Evolutionary conservation across 257 asterid genomes (phyloP).

Genomic region (Solanum clarkiae): DNA sequence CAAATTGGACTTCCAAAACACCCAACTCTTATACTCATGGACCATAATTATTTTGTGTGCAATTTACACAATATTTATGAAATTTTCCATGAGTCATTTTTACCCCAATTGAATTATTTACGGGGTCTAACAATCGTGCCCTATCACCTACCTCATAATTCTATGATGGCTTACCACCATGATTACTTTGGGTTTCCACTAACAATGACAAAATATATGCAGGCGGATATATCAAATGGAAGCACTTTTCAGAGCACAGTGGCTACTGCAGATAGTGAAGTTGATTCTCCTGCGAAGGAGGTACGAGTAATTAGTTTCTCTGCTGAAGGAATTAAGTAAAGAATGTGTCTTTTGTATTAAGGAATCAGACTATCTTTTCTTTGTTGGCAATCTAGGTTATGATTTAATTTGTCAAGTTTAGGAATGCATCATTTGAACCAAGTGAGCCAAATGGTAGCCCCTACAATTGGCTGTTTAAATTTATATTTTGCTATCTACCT

Average conservation of each 20-base stretch:
- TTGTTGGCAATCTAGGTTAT: background rate
- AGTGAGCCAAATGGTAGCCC: too few species aligned
- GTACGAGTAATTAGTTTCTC: conserved; percentile 27
- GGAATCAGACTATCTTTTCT: background rate
- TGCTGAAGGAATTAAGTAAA: background rate
- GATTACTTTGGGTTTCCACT: conserved; percentile 33
- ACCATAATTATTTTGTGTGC: too few species aligned
- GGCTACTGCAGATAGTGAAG: conserved; percentile 10
- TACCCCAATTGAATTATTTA: too few species aligned
- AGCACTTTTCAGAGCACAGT: conserved; percentile 30
- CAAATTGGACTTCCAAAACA: too few species aligned
- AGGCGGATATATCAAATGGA: conserved; percentile 31
- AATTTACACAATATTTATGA: too few species aligned
- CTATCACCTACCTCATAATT: conserved; percentile 3
- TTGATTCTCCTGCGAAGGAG: conserved; percentile 24
- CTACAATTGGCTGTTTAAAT: background rate
- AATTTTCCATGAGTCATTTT: too few species aligned
- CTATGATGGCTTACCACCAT: conserved; percentile 36
- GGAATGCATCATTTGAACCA: too few species aligned
- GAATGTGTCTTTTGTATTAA: too few species aligned
- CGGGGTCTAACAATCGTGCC: too few species aligned
- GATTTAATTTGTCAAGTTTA: too few species aligned
- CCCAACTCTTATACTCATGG: too few species aligned
- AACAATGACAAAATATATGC: conserved; percentile 30
- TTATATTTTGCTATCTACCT: background rate